A percentile compares a stretch with the other conserved stretches of the same genome.
Evolutionary conservation across 208 protist genomes (phyloP).

Genomic region (Trypanosoma rangeli): DNA sequence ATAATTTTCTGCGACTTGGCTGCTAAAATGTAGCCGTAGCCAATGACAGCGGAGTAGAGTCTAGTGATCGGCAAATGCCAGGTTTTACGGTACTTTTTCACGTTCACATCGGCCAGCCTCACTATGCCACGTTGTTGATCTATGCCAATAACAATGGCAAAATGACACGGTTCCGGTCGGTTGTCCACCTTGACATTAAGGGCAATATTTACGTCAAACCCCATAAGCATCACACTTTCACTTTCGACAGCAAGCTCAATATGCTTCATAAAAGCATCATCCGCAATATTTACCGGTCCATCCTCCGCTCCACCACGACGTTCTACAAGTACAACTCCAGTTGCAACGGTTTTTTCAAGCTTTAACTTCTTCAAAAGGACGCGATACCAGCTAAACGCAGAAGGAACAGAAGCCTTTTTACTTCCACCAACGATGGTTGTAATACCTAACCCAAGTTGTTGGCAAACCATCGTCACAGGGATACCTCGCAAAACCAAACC

Average conservation of each 20-base stretch:
- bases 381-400: constrained; percentile 75
- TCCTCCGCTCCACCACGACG: constrained; percentile 82
- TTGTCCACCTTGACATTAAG: constrained; percentile 73
- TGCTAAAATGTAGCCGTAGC: constrained; percentile 87
- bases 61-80: constrained; percentile 78
- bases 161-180: constrained; percentile 70
- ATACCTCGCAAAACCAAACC: constrained; percentile 83
- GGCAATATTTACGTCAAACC: constrained; percentile 86
- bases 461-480: constrained; percentile 82
- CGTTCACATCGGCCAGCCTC: constrained; percentile 86
- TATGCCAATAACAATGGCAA: constrained; percentile 87
- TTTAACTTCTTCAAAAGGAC: constrained; percentile 79
- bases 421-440: constrained; percentile 74
- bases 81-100: constrained; percentile 88
- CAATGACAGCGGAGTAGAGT: constrained; percentile 87
- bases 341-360: constrained; percentile 57
- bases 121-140: constrained; percentile 71
- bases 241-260: constrained; percentile 59
- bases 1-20: constrained; percentile 73
- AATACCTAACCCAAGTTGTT: constrained; percentile 78
- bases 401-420: constrained; percentile 54
- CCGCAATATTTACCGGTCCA: constrained; percentile 78
- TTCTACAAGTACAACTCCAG: constrained; percentile 61
- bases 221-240: constrained; percentile 85
- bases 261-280: constrained; percentile 79